A percentile compares a stretch with the other conserved stretches of the same genome.
Conservation (phyloP, 2,329 filamentous ascomycete genomes). For the Pseudocercospora musae region DNA sequence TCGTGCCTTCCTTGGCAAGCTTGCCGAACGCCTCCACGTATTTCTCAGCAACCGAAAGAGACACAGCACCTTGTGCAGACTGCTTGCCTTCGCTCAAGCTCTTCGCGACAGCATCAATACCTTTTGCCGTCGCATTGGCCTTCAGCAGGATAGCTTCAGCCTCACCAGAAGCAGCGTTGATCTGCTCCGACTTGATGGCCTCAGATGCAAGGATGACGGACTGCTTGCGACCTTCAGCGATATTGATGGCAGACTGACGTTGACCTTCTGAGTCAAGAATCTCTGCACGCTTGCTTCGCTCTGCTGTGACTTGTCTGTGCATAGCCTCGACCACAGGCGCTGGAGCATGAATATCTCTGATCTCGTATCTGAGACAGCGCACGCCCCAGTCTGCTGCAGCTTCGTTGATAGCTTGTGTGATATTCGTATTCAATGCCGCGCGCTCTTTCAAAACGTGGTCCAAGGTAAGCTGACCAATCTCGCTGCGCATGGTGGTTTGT, state of each 20-base stretch:
- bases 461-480: slow-evolving; percentile 93
- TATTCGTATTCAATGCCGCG: slow-evolving; percentile 92
- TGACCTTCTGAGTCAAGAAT: slow-evolving; percentile 97
- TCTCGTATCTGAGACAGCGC: slow-evolving; percentile 93
- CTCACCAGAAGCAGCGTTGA: slow-evolving; percentile 90
- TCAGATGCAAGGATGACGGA: slow-evolving; percentile 94
- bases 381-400: slow-evolving; percentile 96
- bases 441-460: slow-evolving; percentile 98
- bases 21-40: slow-evolving; percentile 94
- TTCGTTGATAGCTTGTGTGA: slow-evolving; percentile 98
- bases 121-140: slow-evolving; percentile 78
- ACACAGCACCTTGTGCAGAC: slow-evolving; percentile 78
- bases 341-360: slow-evolving; percentile 95
- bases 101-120: slow-evolving; percentile 80
- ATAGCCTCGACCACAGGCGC: slow-evolving; percentile 92
- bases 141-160: slow-evolving; percentile 87
- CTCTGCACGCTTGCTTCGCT: slow-evolving; percentile 94
- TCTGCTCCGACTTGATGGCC: slow-evolving; percentile 81
- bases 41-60: slow-evolving; percentile 88
- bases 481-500: slow-evolving; percentile 97
- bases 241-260: slow-evolving; percentile 96
- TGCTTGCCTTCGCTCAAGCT: slow-evolving; percentile 60
- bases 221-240: slow-evolving; percentile 96
- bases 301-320: slow-evolving; percentile 96
- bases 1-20: slow-evolving; percentile 90